These are phyloP conservation scores for Stropharia rugosoannulata DNA, from an alignment of 768 basidiomycete genomes.

Conservation along the genomic window DNA sequence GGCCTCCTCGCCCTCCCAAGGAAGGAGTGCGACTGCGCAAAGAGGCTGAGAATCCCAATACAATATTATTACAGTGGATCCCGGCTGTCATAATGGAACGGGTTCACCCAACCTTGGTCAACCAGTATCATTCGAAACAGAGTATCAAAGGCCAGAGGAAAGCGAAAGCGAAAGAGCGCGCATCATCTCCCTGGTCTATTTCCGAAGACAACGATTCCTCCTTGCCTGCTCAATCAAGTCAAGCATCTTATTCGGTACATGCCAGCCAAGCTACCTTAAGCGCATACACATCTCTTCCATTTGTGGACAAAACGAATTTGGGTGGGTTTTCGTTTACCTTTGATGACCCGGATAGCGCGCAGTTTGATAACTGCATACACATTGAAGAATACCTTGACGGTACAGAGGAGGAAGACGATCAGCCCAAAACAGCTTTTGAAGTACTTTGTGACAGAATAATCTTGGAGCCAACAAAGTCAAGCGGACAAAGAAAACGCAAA, in stretches of 20 bases:
- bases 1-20: slow-evolving; percentile 11
- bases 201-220: neutral
- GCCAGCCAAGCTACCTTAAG: neutral
- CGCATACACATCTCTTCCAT: neutral
- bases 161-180: slow-evolving; percentile 8
- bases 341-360: neutral
- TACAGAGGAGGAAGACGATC: neutral
- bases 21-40: slow-evolving; percentile 23
- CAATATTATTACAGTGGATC: slow-evolving; percentile 57
- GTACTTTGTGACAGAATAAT: neutral
- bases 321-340: neutral
- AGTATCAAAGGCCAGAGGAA: slow-evolving; percentile 25
- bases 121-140: slow-evolving; percentile 36
- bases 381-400: neutral
- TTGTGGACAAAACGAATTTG: neutral
- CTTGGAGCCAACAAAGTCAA: neutral
- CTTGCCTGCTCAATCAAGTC: no score
- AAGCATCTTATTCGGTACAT: no score
- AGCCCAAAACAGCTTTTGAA: neutral
- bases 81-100: slow-evolving; percentile 56
- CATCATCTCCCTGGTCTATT: neutral
- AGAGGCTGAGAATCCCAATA: slow-evolving; percentile 38
- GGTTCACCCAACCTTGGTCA: slow-evolving; percentile 41
- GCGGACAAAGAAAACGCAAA: neutral
- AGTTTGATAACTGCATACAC: neutral